These are phyloP conservation scores for Silene conica DNA, from an alignment of 148 eudicot species.

Conservation along the genomic window DNA sequence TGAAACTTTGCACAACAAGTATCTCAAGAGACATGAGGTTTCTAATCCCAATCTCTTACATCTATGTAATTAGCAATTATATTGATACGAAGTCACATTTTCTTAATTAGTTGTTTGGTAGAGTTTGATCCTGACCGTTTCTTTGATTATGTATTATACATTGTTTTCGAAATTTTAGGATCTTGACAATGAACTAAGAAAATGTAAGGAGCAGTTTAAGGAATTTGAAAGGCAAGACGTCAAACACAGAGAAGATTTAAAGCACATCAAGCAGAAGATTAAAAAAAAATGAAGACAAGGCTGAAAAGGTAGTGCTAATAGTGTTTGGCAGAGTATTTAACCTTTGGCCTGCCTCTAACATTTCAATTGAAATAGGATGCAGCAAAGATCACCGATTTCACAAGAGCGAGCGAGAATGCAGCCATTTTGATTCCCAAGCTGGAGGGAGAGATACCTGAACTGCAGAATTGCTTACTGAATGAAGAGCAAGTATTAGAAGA, in stretches of 20 bases:
- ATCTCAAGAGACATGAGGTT: constrained; percentile 82
- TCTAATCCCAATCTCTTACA: constrained; percentile 1
- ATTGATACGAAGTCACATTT: background rate
- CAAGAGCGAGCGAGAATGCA: constrained; percentile 61
- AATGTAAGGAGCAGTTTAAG: constrained; percentile 78
- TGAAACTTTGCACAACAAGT: constrained; percentile 65
- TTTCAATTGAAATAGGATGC: constrained; percentile 49
- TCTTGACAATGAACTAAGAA: constrained; percentile 58
- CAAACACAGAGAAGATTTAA: constrained; percentile 75
- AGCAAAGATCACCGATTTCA: constrained; percentile 51
- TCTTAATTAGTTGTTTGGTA: background rate
- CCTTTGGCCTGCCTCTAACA: constrained; percentile 22
- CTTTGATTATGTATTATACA: background rate
- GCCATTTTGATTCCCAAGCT: constrained; percentile 60
- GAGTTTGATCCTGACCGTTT: background rate
- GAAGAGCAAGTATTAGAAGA: constrained; percentile 82
- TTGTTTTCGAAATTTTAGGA: constrained; percentile 45
- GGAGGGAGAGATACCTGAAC: constrained; percentile 65
- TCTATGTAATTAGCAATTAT: background rate
- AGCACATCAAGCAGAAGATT: constrained; percentile 80
- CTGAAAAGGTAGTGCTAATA: constrained; percentile 56
- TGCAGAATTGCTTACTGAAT: constrained; percentile 60
- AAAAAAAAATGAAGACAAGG: constrained; percentile 84
- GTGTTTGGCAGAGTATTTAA: background rate
- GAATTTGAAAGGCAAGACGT: constrained; percentile 96